phyloP scores from a whole-genome alignment of 495 filamentous ascomycete species.

The Neurospora sp. region DNA sequence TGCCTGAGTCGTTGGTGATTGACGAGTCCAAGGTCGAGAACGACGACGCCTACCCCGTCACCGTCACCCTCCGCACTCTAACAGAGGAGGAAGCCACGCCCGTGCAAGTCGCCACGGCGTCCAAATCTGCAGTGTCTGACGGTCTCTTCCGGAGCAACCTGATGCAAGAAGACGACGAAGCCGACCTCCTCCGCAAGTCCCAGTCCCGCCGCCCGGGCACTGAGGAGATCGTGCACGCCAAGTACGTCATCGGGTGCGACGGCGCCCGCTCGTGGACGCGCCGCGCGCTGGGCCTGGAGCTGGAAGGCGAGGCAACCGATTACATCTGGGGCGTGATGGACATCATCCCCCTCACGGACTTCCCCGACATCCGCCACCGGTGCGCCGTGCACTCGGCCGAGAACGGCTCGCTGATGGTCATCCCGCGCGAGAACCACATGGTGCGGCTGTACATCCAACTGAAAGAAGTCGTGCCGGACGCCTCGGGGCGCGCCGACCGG shows the following conservation, averaged over 20 bases:
- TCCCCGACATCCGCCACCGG: slow-evolving; percentile 61
- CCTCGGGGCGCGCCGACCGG: slow-evolving; percentile 36
- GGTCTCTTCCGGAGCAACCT: slow-evolving; percentile 43
- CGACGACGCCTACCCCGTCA: slow-evolving; percentile 43
- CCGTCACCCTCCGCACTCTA: slow-evolving; percentile 35
- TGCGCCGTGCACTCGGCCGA: slow-evolving; percentile 59
- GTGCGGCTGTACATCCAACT: slow-evolving; percentile 64
- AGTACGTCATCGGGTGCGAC: slow-evolving; percentile 62
- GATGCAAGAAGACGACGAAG: slow-evolving; percentile 41
- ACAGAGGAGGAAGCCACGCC: slow-evolving; percentile 37
- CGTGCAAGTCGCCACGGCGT: slow-evolving; percentile 24
- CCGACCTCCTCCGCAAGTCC: slow-evolving; percentile 26
- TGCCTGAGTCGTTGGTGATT: slow-evolving; percentile 37
- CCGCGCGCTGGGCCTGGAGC: slow-evolving; percentile 41
- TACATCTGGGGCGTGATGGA: slow-evolving; percentile 60
- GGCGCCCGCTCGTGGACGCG: slow-evolving; percentile 56
- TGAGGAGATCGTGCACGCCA: slow-evolving; percentile 38
- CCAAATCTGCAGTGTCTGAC: slow-evolving; percentile 23
- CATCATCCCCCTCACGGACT: slow-evolving; percentile 57
- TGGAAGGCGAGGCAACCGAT: slow-evolving; percentile 53
- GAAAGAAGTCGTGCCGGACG: slow-evolving; percentile 36
- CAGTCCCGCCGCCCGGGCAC: slow-evolving; percentile 33
- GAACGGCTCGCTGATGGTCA: slow-evolving; percentile 58
- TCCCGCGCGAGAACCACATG: slow-evolving; percentile 58
- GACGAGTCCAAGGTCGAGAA: slow-evolving; percentile 39